Conservation (phyloP, 345 rosid genomes). For the Microcos paniculata region DNA sequence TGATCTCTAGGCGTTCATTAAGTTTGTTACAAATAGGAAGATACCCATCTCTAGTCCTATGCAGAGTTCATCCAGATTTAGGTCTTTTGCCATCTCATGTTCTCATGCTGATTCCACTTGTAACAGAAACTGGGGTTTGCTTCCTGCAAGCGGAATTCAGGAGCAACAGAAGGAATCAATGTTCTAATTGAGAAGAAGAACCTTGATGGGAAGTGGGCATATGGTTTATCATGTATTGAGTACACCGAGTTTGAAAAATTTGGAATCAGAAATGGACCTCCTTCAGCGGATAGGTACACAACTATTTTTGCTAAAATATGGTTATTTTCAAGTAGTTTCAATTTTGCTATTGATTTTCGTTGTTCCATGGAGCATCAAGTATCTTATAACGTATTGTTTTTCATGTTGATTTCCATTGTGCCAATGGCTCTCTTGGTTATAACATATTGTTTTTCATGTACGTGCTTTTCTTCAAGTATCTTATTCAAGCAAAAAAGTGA, state of each 20-base stretch:
- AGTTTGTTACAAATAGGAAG: neutral
- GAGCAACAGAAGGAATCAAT: slow-evolving; percentile 88
- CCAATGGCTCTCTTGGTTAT: neutral
- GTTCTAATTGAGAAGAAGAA: slow-evolving; percentile 83
- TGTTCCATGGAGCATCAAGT: neutral
- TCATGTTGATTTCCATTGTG: too few relatives aligned
- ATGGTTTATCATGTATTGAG: slow-evolving; percentile 93
- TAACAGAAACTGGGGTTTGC: slow-evolving; percentile 90
- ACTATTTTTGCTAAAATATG: neutral
- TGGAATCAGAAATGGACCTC: slow-evolving; percentile 44
- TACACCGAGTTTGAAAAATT: slow-evolving; percentile 87
- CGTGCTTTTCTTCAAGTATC: neutral
- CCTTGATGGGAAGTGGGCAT: slow-evolving; percentile 83
- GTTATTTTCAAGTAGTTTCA: neutral
- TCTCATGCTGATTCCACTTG: slow-evolving; percentile 19
- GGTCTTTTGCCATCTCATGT: slow-evolving; percentile 10
- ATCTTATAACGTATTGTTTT: neutral
- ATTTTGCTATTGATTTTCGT: neutral
- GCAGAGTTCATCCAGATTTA: slow-evolving; percentile 1
- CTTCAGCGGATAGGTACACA: slow-evolving; percentile 44
- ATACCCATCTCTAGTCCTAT: neutral
- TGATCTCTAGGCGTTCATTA: neutral
- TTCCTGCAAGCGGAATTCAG: slow-evolving; percentile 75
- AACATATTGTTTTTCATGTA: neutral
- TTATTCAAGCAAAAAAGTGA: neutral